Base-by-base conservation (phyloP, 768 basidiomycete species). In the Boletus coccyginus region DNA sequence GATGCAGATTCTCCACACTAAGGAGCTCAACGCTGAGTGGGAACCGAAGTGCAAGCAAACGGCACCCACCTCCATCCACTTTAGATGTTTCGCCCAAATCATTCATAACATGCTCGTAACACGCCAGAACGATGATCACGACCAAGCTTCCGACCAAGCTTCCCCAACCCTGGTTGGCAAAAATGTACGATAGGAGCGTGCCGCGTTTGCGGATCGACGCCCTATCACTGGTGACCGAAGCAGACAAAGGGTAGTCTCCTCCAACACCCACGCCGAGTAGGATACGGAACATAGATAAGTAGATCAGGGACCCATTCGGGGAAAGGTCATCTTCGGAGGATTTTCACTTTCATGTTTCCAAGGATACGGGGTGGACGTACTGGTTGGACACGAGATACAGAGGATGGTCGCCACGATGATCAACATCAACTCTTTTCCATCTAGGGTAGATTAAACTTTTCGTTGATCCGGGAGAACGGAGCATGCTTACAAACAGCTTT, bases 141-240 rank as follows among this genome's bases (percentile, higher is more conserved):
- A 78, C 77, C 57, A 91, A 66, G 46, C 78, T 78, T 9, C 87
- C 90, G 36, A 83, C 64, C 52, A 92, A 77, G 41, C 78, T 83
- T 31, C 90, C 89, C 87, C 88, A 90, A 12, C 89, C 90, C 69
- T 90, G 86, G 67, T 85, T 86, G 1, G 86, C 78, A 62, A 90
- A 90, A 62, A 89, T 87, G 65, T 87, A 89, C 21, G 84, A 77
- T n/a, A 92, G 77, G 71, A 92, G 78, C 0, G 85, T 86, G 0
- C 90, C 90, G 16, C 87, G 80, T 48, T 87, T 83, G 38, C 81
- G 76, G 39, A 90, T 66, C 58, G 80, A 80, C 7, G 88, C 78
- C 14, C 87, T 79, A 62, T 92, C 89, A 7, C 81, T 81, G 12
- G 86, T 81, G 55, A 90, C 75, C 11, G 81, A 81, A 0, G 88